Conservation (phyloP, 306 rosid genomes). For the Begonia peltatifolia region DNA sequence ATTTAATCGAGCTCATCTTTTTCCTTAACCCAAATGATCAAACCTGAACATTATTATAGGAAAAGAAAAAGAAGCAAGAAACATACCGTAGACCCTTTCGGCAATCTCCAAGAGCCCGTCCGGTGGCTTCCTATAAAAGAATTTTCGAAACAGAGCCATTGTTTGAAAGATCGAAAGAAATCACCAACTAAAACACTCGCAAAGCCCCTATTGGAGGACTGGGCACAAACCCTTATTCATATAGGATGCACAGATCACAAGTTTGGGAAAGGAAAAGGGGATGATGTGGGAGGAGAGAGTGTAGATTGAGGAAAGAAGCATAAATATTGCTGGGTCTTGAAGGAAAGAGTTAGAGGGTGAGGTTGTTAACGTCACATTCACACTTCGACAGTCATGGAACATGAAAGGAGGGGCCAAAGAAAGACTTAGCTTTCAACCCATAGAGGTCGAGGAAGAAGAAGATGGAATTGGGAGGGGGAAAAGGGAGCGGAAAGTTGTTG, state of each 20-base stretch:
- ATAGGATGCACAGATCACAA: too few relatives aligned
- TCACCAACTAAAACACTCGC: conserved; percentile 14
- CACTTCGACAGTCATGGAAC: too few relatives aligned
- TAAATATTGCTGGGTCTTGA: conserved; percentile 57
- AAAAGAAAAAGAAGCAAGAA: conserved; percentile 4
- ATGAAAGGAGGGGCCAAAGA: background rate
- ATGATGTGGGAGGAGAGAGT: too few relatives aligned
- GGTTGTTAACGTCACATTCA: conserved; percentile 29
- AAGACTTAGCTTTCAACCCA: conserved; percentile 84
- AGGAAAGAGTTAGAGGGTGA: conserved; percentile 32
- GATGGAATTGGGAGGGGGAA: conserved; percentile 12
- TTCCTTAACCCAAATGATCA: conserved; percentile 12
- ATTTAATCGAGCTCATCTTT: conserved; percentile 1
- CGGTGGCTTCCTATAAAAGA: conserved; percentile 93
- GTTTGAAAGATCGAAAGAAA: conserved; percentile 33
- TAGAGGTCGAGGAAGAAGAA: conserved; percentile 17
- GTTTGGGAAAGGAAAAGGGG: too few relatives aligned
- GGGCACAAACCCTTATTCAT: too few relatives aligned
- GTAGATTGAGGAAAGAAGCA: conserved; percentile 5
- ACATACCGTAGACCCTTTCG: conserved; percentile 90
- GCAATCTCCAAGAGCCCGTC: conserved; percentile 92
- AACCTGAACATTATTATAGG: conserved; percentile 7
- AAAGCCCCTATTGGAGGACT: background rate
- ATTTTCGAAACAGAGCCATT: conserved; percentile 86
- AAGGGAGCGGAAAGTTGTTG: background rate